phyloP scores from a whole-genome alignment of 345 rosid genomes.

The Murraya paniculata region DNA sequence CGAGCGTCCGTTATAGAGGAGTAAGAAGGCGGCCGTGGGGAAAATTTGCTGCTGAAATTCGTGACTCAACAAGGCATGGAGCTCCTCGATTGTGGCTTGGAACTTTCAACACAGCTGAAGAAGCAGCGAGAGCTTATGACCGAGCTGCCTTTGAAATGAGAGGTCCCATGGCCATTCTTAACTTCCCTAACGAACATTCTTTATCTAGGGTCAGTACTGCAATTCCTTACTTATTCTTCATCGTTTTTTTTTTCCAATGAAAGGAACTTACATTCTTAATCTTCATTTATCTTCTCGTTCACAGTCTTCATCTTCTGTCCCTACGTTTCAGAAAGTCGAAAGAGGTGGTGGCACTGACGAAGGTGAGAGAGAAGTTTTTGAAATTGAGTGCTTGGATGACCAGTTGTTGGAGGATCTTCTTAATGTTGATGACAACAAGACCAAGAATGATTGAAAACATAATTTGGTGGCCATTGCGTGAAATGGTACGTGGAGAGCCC shows the following conservation, averaged over 20 bases:
- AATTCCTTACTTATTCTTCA: constrained; percentile 20
- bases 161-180: constrained; percentile 65
- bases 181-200: constrained; percentile 64
- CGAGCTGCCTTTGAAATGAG: constrained; percentile 66
- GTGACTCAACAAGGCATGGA: constrained; percentile 66
- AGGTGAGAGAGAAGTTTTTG: constrained; percentile 33
- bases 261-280: constrained; percentile 3
- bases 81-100: constrained; percentile 77
- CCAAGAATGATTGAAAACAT: constrained; percentile 16
- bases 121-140: constrained; percentile 84
- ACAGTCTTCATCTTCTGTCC: not conserved
- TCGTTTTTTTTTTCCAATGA: not conserved
- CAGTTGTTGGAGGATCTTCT: constrained; percentile 58
- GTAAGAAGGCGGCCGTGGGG: constrained; percentile 84
- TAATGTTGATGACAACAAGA: constrained; percentile 27
- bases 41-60: constrained; percentile 80
- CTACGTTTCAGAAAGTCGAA: constrained; percentile 1
- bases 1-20: constrained; percentile 45
- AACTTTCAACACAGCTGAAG: constrained; percentile 70
- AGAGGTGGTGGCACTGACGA: not conserved
- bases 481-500: too few relatives aligned
- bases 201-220: constrained; percentile 9
- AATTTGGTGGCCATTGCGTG: not conserved
- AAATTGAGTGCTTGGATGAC: constrained; percentile 56
- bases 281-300: not conserved